A percentile compares a stretch with the other conserved stretches of the same genome.
These are phyloP conservation scores for Metschnikowia cubensis DNA, from an alignment of 805 yeast species.

Conservation along the genomic window DNA sequence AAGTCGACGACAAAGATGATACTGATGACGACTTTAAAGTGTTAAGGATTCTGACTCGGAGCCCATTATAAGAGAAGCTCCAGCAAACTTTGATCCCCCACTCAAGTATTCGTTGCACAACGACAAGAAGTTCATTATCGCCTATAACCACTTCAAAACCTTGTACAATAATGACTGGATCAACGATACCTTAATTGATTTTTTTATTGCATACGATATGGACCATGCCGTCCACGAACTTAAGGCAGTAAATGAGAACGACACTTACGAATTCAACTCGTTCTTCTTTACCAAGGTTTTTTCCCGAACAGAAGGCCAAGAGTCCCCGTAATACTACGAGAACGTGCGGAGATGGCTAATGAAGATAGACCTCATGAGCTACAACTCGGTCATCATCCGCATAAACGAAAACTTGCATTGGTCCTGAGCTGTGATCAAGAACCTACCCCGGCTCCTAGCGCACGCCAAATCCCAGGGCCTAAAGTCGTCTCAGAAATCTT, in stretches of 20 bases:
- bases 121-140: constrained; percentile 51
- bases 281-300: constrained; percentile 73
- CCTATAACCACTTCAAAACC: constrained; percentile 72
- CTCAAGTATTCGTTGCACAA: constrained; percentile 52
- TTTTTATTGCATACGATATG: constrained; percentile 63
- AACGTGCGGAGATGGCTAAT: constrained; percentile 77
- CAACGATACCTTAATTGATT: constrained; percentile 84
- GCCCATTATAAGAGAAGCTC: constrained; percentile 19
- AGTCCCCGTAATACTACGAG: constrained; percentile 43
- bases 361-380: constrained; percentile 55
- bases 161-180: constrained; percentile 81
- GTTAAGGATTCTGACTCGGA: constrained; percentile 1
- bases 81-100: constrained; percentile 42
- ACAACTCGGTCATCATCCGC: constrained; percentile 68
- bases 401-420: constrained; percentile 81
- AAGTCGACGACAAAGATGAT: constrained; percentile 7
- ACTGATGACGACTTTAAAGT: neutral
- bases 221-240: constrained; percentile 28
- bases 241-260: constrained; percentile 26
- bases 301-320: constrained; percentile 21
- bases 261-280: constrained; percentile 66
- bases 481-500: neutral
- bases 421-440: constrained; percentile 74
- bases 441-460: constrained; percentile 37
- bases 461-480: neutral